Percentiles rank a stretch among this genome's conserved stretches.
Conservation (phyloP, 2,329 filamentous ascomycete genomes). For the Annulohypoxylon truncatum region DNA sequence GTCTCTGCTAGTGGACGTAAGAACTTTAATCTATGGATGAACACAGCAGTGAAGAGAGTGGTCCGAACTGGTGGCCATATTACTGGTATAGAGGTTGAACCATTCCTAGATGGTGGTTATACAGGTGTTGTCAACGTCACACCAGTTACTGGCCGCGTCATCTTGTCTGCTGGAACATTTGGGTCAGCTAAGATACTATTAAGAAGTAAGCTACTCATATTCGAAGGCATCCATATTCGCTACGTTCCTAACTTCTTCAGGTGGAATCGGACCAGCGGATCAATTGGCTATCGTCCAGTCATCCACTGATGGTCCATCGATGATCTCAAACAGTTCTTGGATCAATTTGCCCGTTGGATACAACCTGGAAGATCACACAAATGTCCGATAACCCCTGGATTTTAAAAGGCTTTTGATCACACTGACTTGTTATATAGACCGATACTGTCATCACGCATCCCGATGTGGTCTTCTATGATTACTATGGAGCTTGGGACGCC, state of each 20-base stretch:
- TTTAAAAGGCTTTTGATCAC: background rate
- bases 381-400: slow-evolving; percentile 47
- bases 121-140: slow-evolving; percentile 71
- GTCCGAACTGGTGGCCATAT: slow-evolving; percentile 70
- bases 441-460: slow-evolving; percentile 59
- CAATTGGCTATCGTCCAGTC: slow-evolving; percentile 65
- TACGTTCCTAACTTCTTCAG: slow-evolving; percentile 38
- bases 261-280: slow-evolving; percentile 71
- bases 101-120: slow-evolving; percentile 63
- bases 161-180: slow-evolving; percentile 75
- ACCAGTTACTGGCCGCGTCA: slow-evolving; percentile 69
- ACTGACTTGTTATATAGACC: slow-evolving; percentile 52
- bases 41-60: slow-evolving; percentile 75
- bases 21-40: slow-evolving; percentile 76
- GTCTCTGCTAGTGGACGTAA: slow-evolving; percentile 67
- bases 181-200: slow-evolving; percentile 77
- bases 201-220: slow-evolving; percentile 59
- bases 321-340: slow-evolving; percentile 64
- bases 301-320: slow-evolving; percentile 62
- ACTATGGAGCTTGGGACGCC: slow-evolving; percentile 68
- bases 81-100: slow-evolving; percentile 76
- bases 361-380: slow-evolving; percentile 68
- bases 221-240: background rate
- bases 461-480: slow-evolving; percentile 68
- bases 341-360: slow-evolving; percentile 69